Evolutionary conservation across 1,284 basidiomycete species (phyloP).

Genomic region (Pyrrhoderma noxium): DNA sequence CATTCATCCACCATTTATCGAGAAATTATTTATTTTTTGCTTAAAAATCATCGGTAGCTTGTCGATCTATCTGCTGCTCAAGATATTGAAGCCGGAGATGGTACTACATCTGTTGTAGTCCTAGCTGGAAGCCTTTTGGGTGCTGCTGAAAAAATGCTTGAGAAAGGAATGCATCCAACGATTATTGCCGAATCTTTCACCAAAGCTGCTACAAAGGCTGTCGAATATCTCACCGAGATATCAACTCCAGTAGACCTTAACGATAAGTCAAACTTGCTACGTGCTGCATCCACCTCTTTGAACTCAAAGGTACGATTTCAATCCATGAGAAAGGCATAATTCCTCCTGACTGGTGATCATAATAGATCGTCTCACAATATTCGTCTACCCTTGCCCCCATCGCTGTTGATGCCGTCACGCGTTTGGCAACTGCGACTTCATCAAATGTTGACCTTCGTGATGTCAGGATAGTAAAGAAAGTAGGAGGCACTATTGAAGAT

Average conservation of each 20-base stretch:
- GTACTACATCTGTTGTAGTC: slow-evolving; percentile 98
- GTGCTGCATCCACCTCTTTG: slow-evolving; percentile 91
- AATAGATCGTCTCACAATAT: slow-evolving; percentile 96
- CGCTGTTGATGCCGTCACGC: slow-evolving; percentile 92
- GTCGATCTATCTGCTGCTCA: slow-evolving; percentile 98
- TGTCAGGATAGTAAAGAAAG: slow-evolving; percentile 96
- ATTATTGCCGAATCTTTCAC: slow-evolving; percentile 96
- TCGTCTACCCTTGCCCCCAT: slow-evolving; percentile 96
- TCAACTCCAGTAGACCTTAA: slow-evolving; percentile 89
- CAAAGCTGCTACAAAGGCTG: slow-evolving; percentile 86
- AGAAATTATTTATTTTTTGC: neutral
- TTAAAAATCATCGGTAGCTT: slow-evolving; percentile 42
- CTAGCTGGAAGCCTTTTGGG: slow-evolving; percentile 89
- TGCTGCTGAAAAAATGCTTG: slow-evolving; percentile 95
- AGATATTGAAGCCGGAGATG: slow-evolving; percentile 98
- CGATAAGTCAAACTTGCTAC: slow-evolving; percentile 81
- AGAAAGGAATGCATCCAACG: slow-evolving; percentile 97
- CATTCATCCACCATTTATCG: slow-evolving; percentile 13
- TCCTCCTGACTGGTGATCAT: slow-evolving; percentile 8
- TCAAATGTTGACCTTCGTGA: slow-evolving; percentile 96
- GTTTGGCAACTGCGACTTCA: slow-evolving; percentile 78
- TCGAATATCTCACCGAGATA: slow-evolving; percentile 91
- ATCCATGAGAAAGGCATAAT: slow-evolving; percentile 16
- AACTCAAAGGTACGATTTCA: slow-evolving; percentile 79
- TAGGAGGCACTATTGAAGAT: slow-evolving; percentile 98